Evolutionary conservation across 2,329 filamentous ascomycete species (phyloP), one percentile per base, ranked within the genome.

Genomic region (Aspergillus tamarii): DNA sequence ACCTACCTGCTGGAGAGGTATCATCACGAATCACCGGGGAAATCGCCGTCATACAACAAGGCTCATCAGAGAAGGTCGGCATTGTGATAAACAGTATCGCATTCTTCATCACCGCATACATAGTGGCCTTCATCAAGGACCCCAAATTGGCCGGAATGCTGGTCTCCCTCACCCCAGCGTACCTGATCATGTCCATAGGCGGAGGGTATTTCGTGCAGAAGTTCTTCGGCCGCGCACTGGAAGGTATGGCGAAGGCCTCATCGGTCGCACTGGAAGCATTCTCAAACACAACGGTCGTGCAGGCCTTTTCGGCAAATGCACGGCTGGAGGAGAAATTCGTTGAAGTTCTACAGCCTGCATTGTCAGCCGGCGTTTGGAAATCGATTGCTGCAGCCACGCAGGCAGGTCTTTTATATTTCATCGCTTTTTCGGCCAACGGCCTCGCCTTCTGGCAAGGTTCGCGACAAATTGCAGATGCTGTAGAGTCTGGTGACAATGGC

Each of bases 41-140:
- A 69, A 88, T 91, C 39, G 84, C 88, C 63, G 84, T 86, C 1
- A 87, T 92, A 58, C 89, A 89, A 69, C 84, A 85, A 0, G 89
- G 89, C 14, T 90, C 89, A 0, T 88, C 87, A 1, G 89, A 91
- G 75, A 92, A 92, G 73, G 88, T 90, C 84, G 28, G 88, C 84
- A 57, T 74, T 86, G 12, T 87, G 46, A 46, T 32, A 19, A 41
- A 41, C 39, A 41, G 39, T 5, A 6, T 41, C 8, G 7, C 87
- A 2, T 91, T 90, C 74, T 91, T 91, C 71, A 72, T 90, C 59
- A 87, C 89, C 0, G 86, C 88, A 3, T 91, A 89, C 66, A 81
- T 88, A 6, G 85, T 91, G 19, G 88, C 88, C 1, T 91, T 91
- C 66, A 85, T 88, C 72, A 87, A 89, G 70, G 83, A 90, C 68